These are phyloP conservation scores for Fagus sylvatica DNA, from an alignment of 306 rosid species.

Conservation along the genomic window DNA sequence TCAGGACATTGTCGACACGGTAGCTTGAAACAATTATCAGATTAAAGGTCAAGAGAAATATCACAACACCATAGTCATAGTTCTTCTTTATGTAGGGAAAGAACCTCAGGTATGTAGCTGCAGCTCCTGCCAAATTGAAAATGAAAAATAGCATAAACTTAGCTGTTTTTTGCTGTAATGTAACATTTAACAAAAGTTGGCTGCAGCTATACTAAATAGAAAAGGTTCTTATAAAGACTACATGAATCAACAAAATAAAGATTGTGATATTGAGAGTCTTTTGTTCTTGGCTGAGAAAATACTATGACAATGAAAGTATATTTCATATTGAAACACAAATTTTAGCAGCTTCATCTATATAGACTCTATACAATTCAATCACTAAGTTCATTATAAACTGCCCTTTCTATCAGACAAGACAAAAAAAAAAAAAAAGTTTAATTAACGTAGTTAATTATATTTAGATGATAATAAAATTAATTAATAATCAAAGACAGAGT, in stretches of 20 bases:
- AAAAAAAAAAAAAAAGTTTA: not conserved
- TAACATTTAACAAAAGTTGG: not conserved
- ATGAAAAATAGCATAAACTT: not conserved
- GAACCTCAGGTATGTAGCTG: conserved; percentile 84
- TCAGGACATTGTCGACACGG: conserved; percentile 60
- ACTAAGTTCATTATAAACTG: not conserved
- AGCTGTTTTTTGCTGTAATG: not conserved
- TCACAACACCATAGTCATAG: conserved; percentile 87
- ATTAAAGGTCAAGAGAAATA: conserved; percentile 87
- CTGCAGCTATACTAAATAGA: not conserved
- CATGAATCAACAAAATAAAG: not conserved
- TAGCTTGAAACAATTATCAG: conserved; percentile 78
- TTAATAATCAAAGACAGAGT: not conserved
- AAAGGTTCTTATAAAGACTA: not conserved
- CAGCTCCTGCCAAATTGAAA: conserved; percentile 61
- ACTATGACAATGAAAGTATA: no score
- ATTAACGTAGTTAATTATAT: not conserved
- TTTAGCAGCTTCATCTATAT: no score
- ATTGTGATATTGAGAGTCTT: no score
- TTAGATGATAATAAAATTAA: not conserved
- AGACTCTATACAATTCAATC: no score
- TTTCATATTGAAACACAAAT: no score
- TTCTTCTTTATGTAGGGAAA: conserved; percentile 86
- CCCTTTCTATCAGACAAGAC: not conserved
- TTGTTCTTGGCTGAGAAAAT: no score